phyloP scores from a whole-genome alignment of 1,139 yeast species.

The Pneumocystis jirovecii region DNA sequence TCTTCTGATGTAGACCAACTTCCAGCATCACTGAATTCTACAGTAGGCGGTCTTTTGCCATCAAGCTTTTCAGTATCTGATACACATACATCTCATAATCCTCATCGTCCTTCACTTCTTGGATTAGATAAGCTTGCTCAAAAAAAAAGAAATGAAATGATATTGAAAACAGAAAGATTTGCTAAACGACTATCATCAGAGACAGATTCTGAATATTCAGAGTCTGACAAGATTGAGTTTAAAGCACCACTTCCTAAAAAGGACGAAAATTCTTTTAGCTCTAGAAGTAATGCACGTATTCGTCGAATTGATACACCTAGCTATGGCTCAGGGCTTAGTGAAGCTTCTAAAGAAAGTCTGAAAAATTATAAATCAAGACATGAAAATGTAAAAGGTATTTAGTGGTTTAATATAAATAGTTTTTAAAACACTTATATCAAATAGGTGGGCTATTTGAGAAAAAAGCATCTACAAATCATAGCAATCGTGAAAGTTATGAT shows the following conservation, averaged over 20 bases:
- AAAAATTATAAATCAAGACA: conserved; percentile 7
- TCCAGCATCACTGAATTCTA: conserved; percentile 1
- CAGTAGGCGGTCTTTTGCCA: neutral
- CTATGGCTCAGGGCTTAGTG: conserved; percentile 14
- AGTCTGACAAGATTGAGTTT: conserved; percentile 2
- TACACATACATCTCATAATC: too few species aligned
- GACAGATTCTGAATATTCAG: neutral
- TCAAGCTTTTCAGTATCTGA: neutral
- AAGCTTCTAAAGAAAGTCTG: conserved; percentile 13
- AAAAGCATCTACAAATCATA: neutral
- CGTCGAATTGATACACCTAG: conserved; percentile 16
- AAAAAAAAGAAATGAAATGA: conserved; percentile 1
- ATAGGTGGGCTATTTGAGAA: neutral
- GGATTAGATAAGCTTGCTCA: neutral
- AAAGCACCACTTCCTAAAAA: conserved; percentile 6
- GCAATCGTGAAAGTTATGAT: neutral
- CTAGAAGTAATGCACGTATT: conserved; percentile 8
- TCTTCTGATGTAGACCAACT: conserved; percentile 3
- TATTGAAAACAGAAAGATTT: conserved; percentile 5
- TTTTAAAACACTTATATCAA: neutral
- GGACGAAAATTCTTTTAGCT: neutral
- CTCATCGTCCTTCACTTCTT: neutral
- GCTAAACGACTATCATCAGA: neutral
- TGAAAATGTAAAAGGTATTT: neutral
- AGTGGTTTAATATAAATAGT: neutral